Base-by-base conservation (phyloP, 2,329 filamentous ascomycete genomes). In the Eurotiales sp. region DNA sequence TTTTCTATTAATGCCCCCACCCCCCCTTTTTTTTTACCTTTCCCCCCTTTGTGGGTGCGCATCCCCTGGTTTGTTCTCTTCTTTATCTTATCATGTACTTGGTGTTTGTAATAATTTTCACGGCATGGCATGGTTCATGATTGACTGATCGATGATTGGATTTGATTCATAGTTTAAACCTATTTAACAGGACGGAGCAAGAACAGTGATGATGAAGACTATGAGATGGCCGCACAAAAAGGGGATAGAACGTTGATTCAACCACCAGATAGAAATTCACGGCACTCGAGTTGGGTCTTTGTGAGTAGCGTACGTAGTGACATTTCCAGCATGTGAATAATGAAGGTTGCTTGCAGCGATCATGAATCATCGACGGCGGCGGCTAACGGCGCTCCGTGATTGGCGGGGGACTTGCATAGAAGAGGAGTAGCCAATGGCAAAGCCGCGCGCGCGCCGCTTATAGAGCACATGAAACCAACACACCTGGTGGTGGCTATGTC, bases 111-210 rank as follows among this genome's bases (percentile, higher is more conserved):
- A 48, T 54, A 54, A 50, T 54, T 47, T 44, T 51, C 42, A 51
- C 48, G 52, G 52, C 52, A 54, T 54, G 52, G 52, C 52, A 54
- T 54, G 52, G 52, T 51, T 51, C 50, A 54, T 54, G 52, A 54
- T n/a, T n/a, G n/a, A n/a, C n/a, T n/a, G n/a, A n/a, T n/a, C n/a
- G n/a, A n/a, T n/a, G n/a, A n/a, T 48, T 50, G 43, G 48, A 47
- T 46, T 54, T 54, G 40, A 50, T 54, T 45, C 32, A 39, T 54
- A 36, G 34, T 51, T 51, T 45, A n/a, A n/a, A n/a, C n/a, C n/a
- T n/a, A 41, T 37, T 15, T 27, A 21, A 29, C 23, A 30, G 14
- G 25, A 47, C 15, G 43, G 30, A 46, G 44, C 30, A 14, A 32
- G 23, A 25, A 40, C 32, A 46, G 39, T 25, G 49, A 45, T 30